A percentile compares a stretch with the other conserved stretches of the same genome.
Evolutionary conservation across 768 basidiomycete species (phyloP).

Genomic region (Podaxis sp.): DNA sequence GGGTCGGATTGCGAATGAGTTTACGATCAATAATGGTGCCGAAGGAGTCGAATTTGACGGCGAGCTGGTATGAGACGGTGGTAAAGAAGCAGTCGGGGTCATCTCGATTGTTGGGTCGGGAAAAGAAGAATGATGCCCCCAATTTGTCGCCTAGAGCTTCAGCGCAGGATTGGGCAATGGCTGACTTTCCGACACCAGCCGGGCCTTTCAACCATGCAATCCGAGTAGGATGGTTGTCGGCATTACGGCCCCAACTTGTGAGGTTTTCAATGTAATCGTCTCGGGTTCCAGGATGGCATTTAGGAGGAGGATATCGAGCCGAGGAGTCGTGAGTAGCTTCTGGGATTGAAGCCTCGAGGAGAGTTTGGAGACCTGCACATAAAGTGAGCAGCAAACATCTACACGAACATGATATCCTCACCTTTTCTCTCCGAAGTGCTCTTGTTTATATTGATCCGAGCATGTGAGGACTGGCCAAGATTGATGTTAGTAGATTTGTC

Average conservation of each 20-base stretch:
- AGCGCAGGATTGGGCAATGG: neutral
- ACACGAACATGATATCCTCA: no score
- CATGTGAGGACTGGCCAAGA: no score
- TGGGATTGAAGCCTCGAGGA: neutral
- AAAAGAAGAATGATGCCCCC: neutral
- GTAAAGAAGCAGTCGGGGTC: neutral
- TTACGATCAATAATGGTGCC: neutral
- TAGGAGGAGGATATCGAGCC: neutral
- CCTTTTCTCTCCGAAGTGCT: no score
- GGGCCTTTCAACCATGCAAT: neutral
- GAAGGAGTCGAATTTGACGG: neutral
- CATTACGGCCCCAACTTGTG: neutral
- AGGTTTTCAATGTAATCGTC: neutral
- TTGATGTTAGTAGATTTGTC: no score
- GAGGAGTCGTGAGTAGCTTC: neutral
- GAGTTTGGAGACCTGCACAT: neutral
- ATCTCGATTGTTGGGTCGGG: neutral
- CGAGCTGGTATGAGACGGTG: neutral
- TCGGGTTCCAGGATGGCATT: neutral
- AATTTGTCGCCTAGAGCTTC: neutral
- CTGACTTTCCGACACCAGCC: neutral
- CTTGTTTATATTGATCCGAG: no score
- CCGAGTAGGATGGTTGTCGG: neutral
- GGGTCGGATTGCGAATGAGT: neutral
- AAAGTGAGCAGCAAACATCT: no score